These are phyloP conservation scores for Kuraishia hungarica DNA, from an alignment of 805 yeast genomes.

Conservation along the genomic window DNA sequence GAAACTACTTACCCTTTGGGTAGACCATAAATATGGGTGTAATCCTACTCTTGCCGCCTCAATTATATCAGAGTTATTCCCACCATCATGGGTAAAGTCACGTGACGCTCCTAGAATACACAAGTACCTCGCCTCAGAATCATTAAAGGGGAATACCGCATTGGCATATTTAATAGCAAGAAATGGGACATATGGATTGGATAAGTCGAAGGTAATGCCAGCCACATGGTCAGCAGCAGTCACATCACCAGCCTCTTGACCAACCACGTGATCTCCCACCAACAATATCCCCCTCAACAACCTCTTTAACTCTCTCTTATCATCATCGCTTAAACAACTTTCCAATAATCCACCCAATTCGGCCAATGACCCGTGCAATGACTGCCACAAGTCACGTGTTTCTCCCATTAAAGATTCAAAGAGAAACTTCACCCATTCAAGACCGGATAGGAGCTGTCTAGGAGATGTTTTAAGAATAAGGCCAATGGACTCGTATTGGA, in stretches of 20 bases:
- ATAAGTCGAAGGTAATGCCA: not conserved
- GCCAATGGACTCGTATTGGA: constrained; percentile 65
- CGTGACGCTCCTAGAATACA: constrained; percentile 55
- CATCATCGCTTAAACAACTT: constrained; percentile 13
- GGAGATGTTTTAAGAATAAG: constrained; percentile 32
- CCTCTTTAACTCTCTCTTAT: constrained; percentile 33
- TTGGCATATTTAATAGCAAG: constrained; percentile 59
- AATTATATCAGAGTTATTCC: constrained; percentile 60
- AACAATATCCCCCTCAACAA: constrained; percentile 26
- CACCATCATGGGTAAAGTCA: constrained; percentile 8
- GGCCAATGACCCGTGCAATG: constrained; percentile 41
- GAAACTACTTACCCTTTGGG: not conserved
- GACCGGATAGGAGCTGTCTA: not conserved
- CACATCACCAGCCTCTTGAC: not conserved
- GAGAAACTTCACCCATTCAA: constrained; percentile 41
- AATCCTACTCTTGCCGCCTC: constrained; percentile 79
- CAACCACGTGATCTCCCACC: constrained; percentile 15
- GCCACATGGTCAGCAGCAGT: not conserved
- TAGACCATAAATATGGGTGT: constrained; percentile 49
- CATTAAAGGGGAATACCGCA: constrained; percentile 55
- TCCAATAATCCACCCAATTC: not conserved
- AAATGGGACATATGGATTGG: constrained; percentile 18
- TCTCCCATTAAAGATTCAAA: constrained; percentile 67
- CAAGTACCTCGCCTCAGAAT: constrained; percentile 57
- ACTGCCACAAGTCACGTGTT: constrained; percentile 46